A percentile compares a stretch with the other conserved stretches of the same genome.
phyloP scores from a whole-genome alignment of 306 rosid species.

The Purshia tridentata region DNA sequence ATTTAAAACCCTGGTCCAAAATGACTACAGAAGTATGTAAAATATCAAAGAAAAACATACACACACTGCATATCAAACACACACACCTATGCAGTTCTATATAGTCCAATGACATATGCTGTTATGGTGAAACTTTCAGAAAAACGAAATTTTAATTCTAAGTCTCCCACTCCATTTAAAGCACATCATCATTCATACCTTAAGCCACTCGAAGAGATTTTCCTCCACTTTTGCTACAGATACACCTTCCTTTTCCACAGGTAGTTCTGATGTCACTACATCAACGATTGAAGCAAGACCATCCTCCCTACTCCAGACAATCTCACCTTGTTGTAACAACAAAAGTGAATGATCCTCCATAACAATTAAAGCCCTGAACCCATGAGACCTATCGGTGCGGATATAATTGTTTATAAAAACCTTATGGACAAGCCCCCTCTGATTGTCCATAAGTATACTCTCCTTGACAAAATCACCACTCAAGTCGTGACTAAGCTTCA shows the following conservation, averaged over 20 bases:
- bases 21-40: conserved; percentile 12
- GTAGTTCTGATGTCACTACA: conserved; percentile 81
- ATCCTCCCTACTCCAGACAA: conserved; percentile 98
- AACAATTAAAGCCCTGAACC: conserved; percentile 89
- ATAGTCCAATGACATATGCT: background rate
- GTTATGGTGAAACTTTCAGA: conserved; percentile 1
- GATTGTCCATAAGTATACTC: conserved; percentile 60
- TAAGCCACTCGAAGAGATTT: conserved; percentile 91
- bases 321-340: conserved; percentile 87
- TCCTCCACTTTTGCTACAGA: conserved; percentile 92
- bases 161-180: conserved; percentile 18
- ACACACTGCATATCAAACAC: conserved; percentile 1
- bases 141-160: background rate
- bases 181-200: conserved; percentile 46
- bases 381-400: conserved; percentile 82
- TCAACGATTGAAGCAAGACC: conserved; percentile 94
- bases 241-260: conserved; percentile 82
- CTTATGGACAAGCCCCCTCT: conserved; percentile 66
- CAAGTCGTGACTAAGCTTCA: conserved; percentile 67
- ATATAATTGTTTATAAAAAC: conserved; percentile 80
- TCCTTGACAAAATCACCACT: conserved; percentile 68
- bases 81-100: background rate
- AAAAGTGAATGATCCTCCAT: conserved; percentile 95
- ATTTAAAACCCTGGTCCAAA: conserved; percentile 18
- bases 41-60: background rate